These are phyloP conservation scores for Rubroshorea leprosula DNA, from an alignment of 345 rosid species.

Conservation along the genomic window DNA sequence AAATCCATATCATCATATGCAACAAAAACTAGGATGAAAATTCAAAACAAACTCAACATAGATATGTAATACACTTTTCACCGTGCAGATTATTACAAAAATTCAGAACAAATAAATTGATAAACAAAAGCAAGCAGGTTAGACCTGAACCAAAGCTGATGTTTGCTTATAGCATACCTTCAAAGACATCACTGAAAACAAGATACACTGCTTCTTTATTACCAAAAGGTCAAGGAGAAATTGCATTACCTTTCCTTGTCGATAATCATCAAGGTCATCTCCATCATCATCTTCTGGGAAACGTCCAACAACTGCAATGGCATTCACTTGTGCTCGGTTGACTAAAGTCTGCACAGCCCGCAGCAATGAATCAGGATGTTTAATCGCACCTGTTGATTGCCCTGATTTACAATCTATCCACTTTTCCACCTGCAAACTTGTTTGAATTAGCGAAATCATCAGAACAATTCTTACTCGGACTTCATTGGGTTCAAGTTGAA, in stretches of 20 bases:
- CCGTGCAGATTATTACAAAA: not conserved
- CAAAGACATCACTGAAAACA: not conserved
- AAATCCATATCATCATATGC: not conserved
- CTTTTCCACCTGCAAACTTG: slow-evolving; percentile 39
- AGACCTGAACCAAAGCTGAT: not conserved
- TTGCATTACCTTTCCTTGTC: slow-evolving; percentile 40
- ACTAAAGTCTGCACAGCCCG: slow-evolving; percentile 42
- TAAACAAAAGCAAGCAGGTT: not conserved
- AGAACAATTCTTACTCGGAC: not conserved
- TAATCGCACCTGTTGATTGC: slow-evolving; percentile 54
- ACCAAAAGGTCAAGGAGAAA: not conserved
- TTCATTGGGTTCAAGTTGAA: not conserved
- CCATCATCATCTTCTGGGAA: slow-evolving; percentile 55
- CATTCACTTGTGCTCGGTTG: slow-evolving; percentile 37
- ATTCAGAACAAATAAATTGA: too few species aligned
- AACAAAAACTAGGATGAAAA: not conserved
- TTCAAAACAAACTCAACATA: not conserved
- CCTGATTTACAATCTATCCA: slow-evolving; percentile 47
- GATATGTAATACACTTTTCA: too few species aligned
- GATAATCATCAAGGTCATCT: slow-evolving; percentile 40
- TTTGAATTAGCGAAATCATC: not conserved
- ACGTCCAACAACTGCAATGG: slow-evolving; percentile 47
- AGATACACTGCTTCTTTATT: not conserved
- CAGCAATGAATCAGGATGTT: slow-evolving; percentile 38
- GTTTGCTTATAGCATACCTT: not conserved